phyloP scores from a whole-genome alignment of 2,329 filamentous ascomycete species.

The Aspergillus neotritici region DNA sequence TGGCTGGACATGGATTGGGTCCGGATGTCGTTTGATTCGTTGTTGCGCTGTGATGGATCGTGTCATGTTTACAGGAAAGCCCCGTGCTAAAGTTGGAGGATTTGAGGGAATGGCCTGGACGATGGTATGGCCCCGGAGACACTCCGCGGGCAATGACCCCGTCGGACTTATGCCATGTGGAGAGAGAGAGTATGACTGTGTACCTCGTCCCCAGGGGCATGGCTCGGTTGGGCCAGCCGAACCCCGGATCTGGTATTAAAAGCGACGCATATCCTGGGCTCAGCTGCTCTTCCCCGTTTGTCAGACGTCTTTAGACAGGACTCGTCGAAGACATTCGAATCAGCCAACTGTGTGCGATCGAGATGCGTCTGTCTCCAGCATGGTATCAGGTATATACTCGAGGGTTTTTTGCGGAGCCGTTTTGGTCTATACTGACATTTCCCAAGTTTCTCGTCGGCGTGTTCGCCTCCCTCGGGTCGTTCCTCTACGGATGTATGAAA shows the following conservation, averaged over 20 bases:
- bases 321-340: background rate
- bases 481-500: constrained; percentile 49
- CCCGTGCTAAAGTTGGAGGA: too few species aligned
- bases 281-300: too few species aligned
- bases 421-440: constrained; percentile 10
- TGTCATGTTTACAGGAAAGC: constrained; percentile 2
- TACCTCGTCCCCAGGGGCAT: too few species aligned
- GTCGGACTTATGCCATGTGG: too few species aligned
- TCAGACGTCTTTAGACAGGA: too few species aligned
- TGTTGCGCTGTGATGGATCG: constrained; percentile 2
- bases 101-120: too few species aligned
- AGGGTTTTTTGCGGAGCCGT: background rate
- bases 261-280: background rate
- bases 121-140: too few species aligned
- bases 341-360: constrained; percentile 12
- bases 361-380: constrained; percentile 52
- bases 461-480: constrained; percentile 55
- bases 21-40: constrained; percentile 5
- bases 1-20: background rate
- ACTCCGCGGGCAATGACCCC: too few species aligned
- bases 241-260: background rate
- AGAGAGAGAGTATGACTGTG: too few species aligned
- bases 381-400: constrained; percentile 48
- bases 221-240: too few species aligned
- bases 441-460: constrained; percentile 52